A percentile compares a stretch with the other conserved stretches of the same genome.
Evolutionary conservation across 768 basidiomycete genomes (phyloP).

Genomic region (Russula lepida): DNA sequence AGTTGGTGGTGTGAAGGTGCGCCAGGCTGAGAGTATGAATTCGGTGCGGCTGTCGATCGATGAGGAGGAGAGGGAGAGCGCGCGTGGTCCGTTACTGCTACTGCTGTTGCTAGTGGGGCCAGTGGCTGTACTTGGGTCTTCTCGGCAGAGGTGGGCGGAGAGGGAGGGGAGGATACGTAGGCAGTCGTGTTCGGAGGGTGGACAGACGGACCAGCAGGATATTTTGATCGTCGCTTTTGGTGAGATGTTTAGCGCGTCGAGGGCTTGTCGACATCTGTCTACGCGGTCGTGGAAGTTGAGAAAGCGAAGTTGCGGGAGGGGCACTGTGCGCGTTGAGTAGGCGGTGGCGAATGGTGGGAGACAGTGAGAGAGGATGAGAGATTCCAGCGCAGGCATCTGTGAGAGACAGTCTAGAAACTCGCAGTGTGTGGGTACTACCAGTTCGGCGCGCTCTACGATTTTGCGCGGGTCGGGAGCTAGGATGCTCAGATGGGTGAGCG

Average conservation of each 20-base stretch:
- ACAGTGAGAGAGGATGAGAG: slow-evolving; percentile 3
- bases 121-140: background rate
- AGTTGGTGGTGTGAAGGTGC: background rate
- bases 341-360: background rate
- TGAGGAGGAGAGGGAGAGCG: slow-evolving; percentile 3
- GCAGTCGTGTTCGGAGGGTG: slow-evolving; percentile 13
- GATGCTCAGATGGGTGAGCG: slow-evolving; percentile 2
- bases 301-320: background rate
- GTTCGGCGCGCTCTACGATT: background rate
- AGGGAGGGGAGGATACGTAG: slow-evolving; percentile 12
- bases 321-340: background rate
- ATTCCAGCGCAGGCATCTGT: slow-evolving; percentile 8
- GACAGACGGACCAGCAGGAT: slow-evolving; percentile 7
- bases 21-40: slow-evolving; percentile 7
- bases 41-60: background rate
- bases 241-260: slow-evolving; percentile 7
- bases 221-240: background rate
- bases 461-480: slow-evolving; percentile 1
- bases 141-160: slow-evolving; percentile 4
- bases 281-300: slow-evolving; percentile 5
- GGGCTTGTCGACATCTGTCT: slow-evolving; percentile 6
- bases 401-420: slow-evolving; percentile 4
- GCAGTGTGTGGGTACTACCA: background rate
- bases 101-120: background rate
- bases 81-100: background rate